Evolutionary conservation across 257 asterid species (phyloP), one percentile per base, ranked within the genome.

Genomic region (Rubia yunnanensis): DNA sequence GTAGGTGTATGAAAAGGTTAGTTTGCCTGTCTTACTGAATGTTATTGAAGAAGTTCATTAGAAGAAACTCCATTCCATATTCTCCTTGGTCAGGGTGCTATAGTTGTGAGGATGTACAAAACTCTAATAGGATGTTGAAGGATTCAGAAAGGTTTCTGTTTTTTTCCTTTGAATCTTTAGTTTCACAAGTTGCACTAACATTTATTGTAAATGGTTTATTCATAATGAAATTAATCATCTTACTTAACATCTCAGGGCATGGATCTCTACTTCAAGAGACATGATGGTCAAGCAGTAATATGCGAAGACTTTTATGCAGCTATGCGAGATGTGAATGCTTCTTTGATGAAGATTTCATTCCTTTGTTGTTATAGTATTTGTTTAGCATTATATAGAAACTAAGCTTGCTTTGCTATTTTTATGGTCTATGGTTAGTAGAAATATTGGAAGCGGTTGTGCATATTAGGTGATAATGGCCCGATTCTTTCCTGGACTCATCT

Each of bases 251-350:
- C 64, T 53, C 71, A 88, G 96, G 96, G 96, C 62, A 88, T 87
- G 88, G 92, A 88, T 74, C 77, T 86, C 65, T 88, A 86, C 72
- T 86, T 88, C 70, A 66, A 86, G 78, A 79, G 95, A 79, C 96
- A 88, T 55, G 96, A 86, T 65, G 96, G 92, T 39, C 92, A 88
- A 74, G 95, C 96, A 56, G 96, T 88, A 67, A 84, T 90, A 22
- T 88, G 96, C 20, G 96, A 88, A 78, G 92, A 88, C 67, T 84
- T 88, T 73, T 86, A 78, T 76, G 95, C 97, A 60, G 95, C 99
- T 67, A 94, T 94, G 99, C 81, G 95, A 75, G 99, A 90, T 86
- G 99, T 96, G 59, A 94, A 94, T n/a, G n/a, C n/a, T n/a, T n/a
- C n/a, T n/a, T n/a, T n/a, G n/a, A n/a, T n/a, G n/a, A n/a, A n/a